Base-by-base conservation (phyloP, 805 yeast genomes). In the Wickerhamiella brachini region DNA sequence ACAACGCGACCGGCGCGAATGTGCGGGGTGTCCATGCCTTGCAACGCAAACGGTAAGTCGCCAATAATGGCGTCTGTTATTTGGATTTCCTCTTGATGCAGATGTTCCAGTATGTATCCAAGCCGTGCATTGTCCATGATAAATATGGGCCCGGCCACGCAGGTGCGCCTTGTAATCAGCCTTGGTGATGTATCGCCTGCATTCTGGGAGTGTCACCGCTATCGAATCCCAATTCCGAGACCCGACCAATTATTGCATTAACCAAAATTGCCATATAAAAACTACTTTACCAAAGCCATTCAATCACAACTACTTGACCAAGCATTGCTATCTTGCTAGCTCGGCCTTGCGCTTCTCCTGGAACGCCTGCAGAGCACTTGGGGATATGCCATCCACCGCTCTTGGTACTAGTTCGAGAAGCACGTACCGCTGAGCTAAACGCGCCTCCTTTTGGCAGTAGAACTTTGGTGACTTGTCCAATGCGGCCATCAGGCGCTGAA, bases 41-140 rank as follows among this genome's bases (percentile, higher is more conserved):
- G 54, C 17, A 57, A 39, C 15, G 71, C 69, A 1, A 64, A 54
- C 1, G 93, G 89, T 3, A 84, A 60, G 22, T 49, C 51, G 34
- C 12, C 15, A 9, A 29, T 29, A 12, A 29, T 29, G 3, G 12
- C 34, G 34, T 29, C 15, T 3, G 34, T 29, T 12, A 29, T 15
- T 9, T 29, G 34, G 15, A 29, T 29, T 9, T 29, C 34, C 12
- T 29, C 15, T 5, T 29, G 34, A 15, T 29, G 34, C 3, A 29
- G 12, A 29, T 29, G 34, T 3, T 7, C 34, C 12, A 29, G 34
- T 9, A 29, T 29, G 15, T 29, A 29, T 12, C 34, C 34, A 3
- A 29, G 34, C 34, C 15, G 34, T 9, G 12, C 15, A 15, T 29
- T 29, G 34, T 29, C 34, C 34, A 29, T 29, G n/a, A n/a, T n/a